Evolutionary conservation across 2,329 filamentous ascomycete genomes (phyloP), one percentile per base, ranked within the genome.

Genomic region (Emergomyces africanus): DNA sequence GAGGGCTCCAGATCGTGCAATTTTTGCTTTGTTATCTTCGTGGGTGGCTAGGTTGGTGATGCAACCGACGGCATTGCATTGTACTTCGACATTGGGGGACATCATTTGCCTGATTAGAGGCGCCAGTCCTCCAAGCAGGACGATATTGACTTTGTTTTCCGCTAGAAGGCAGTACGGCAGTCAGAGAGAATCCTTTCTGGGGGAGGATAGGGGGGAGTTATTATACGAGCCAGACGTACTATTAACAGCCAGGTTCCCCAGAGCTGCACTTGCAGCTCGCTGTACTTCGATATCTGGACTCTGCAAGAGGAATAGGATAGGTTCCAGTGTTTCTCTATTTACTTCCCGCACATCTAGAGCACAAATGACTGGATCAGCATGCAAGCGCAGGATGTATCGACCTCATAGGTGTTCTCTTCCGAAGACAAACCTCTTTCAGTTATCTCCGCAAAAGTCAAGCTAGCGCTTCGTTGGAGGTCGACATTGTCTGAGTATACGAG

Each of bases 21-120:
- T 99, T 77, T 95, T 96, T 60, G 94, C 91, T 78, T 99, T 99
- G 78, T 99, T 99, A 67, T 97, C 94, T 76, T 99, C 94, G 70
- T 99, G 94, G 2, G 94, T 99, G 58, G 94, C 94, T 59, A 99
- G 77, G 71, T 99, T 99, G 51, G 94, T 99, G 73, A 99, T 99
- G 78, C 94, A 99, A 57, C 94, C 94, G 62, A 99, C 94, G 49
- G 94, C 94, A 74, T 99, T 99, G 79, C 94, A 99, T 75, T 99
- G 94, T 30, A 99, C 94, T 73, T 99, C 94, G 66, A 99, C 94
- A 68, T 99, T 99, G 53, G 87, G 83, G 59, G 92, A 97, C 77
- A 95, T 90, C 94, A 99, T 99, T 76, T 99, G 94, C 65, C 89
- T 87, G 75, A 97, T 99, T 61, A 99, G 81, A 57, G 94, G 92